Conservation (phyloP, 1,284 basidiomycete species). For the Rhodotorula sp. region DNA sequence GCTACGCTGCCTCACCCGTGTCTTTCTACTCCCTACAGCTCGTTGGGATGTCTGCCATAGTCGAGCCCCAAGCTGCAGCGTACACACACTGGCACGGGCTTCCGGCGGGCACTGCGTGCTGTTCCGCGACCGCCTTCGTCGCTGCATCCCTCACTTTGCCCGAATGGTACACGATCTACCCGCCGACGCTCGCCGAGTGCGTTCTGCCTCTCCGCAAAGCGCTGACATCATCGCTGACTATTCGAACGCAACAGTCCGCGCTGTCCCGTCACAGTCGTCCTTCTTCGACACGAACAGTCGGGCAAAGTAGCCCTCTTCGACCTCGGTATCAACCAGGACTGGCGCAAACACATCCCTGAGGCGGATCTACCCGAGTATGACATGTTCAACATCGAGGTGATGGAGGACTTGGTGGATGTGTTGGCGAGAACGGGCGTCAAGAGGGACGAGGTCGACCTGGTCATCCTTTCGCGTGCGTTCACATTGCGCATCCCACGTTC, state of each 20-base stretch:
- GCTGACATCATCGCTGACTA: no score
- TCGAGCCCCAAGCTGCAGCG: not conserved
- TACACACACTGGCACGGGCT: not conserved
- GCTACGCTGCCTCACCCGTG: no score
- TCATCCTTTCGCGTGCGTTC: slow-evolving; percentile 28
- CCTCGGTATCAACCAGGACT: slow-evolving; percentile 15
- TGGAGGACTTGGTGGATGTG: slow-evolving; percentile 13
- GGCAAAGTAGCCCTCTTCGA: slow-evolving; percentile 25
- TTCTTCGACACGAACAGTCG: slow-evolving; percentile 15
- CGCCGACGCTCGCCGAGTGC: not conserved
- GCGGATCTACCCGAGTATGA: not conserved
- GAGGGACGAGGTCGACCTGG: slow-evolving; percentile 9
- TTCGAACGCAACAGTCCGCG: not conserved
- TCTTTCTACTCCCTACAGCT: not conserved
- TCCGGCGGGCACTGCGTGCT: not conserved
- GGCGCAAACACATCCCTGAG: not conserved
- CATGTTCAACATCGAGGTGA: slow-evolving; percentile 5
- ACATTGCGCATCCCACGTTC: no score
- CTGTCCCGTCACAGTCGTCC: slow-evolving; percentile 11
- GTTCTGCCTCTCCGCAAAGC: not conserved
- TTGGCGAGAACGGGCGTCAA: slow-evolving; percentile 6
- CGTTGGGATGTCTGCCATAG: not conserved
- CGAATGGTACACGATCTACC: not conserved
- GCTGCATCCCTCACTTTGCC: not conserved
- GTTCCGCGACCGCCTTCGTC: not conserved